Conservation (phyloP, 768 basidiomycete genomes). For the Tylopilus sp. region DNA sequence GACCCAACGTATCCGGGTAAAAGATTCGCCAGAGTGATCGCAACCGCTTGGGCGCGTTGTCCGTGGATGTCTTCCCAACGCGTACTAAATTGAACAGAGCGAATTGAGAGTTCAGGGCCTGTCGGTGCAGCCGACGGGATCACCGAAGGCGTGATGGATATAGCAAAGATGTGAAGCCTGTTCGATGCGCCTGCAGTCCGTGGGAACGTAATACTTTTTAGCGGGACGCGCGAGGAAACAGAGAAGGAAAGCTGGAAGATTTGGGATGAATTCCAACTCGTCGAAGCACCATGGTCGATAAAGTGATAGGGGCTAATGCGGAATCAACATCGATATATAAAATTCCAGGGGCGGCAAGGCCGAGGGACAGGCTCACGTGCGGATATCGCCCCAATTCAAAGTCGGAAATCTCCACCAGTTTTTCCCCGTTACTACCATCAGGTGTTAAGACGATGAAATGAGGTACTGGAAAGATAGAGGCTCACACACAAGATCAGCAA, state of each 20-base stretch:
- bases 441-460: not conserved
- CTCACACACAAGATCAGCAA: slow-evolving; percentile 35
- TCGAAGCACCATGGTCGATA: slow-evolving; percentile 30
- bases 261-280: slow-evolving; percentile 41
- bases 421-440: slow-evolving; percentile 38
- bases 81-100: slow-evolving; percentile 41
- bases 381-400: slow-evolving; percentile 42
- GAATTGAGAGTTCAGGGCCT: slow-evolving; percentile 36
- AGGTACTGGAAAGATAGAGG: not conserved
- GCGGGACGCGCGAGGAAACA: slow-evolving; percentile 36
- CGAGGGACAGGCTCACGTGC: slow-evolving; percentile 32
- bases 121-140: slow-evolving; percentile 23
- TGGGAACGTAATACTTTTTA: slow-evolving; percentile 46
- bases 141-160: slow-evolving; percentile 38
- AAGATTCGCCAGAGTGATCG: slow-evolving; percentile 51
- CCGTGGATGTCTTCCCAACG: slow-evolving; percentile 42
- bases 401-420: slow-evolving; percentile 44
- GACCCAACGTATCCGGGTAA: slow-evolving; percentile 33
- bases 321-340: not conserved
- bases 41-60: slow-evolving; percentile 43
- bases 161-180: slow-evolving; percentile 45
- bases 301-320: slow-evolving; percentile 44
- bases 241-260: slow-evolving; percentile 46
- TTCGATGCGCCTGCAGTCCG: slow-evolving; percentile 19
- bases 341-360: not conserved